phyloP scores from a whole-genome alignment of 2,329 filamentous ascomycete species.

The Nigrospora osmanthi region DNA sequence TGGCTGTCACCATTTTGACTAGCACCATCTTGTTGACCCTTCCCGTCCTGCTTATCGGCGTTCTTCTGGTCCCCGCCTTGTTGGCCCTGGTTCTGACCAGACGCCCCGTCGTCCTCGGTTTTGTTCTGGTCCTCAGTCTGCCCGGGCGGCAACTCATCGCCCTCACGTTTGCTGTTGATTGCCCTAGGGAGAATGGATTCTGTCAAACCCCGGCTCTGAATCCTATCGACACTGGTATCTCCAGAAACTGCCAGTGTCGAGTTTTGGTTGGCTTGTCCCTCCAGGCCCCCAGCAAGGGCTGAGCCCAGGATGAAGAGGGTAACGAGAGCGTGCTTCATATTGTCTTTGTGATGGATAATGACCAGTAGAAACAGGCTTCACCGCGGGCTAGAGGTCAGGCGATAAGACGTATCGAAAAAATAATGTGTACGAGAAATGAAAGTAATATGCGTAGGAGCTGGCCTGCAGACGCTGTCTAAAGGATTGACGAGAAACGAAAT shows the following conservation, averaged over 20 bases:
- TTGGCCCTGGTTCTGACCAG: neutral
- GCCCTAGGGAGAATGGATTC: too few species aligned
- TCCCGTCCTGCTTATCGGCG: neutral
- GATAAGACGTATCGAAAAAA: neutral
- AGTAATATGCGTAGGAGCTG: constrained; percentile 2
- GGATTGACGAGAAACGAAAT: constrained; percentile 1
- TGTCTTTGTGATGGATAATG: neutral
- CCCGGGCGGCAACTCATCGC: neutral
- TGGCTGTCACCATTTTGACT: neutral
- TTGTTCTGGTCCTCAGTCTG: neutral
- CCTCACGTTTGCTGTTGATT: too few species aligned
- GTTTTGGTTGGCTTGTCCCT: neutral
- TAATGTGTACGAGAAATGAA: neutral
- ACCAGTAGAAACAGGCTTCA: too few species aligned
- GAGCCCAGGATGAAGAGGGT: neutral
- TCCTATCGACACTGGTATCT: neutral
- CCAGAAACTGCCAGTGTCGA: neutral
- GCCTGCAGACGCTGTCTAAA: constrained; percentile 3
- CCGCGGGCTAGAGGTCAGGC: neutral
- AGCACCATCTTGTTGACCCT: neutral
- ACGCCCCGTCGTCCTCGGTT: neutral
- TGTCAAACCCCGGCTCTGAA: neutral
- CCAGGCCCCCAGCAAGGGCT: neutral
- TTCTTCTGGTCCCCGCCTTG: neutral
- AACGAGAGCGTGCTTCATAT: constrained; percentile 2